These are phyloP conservation scores for Conticribra guillardii DNA, from an alignment of 108 stramenopile genomes.

Conservation along the genomic window DNA sequence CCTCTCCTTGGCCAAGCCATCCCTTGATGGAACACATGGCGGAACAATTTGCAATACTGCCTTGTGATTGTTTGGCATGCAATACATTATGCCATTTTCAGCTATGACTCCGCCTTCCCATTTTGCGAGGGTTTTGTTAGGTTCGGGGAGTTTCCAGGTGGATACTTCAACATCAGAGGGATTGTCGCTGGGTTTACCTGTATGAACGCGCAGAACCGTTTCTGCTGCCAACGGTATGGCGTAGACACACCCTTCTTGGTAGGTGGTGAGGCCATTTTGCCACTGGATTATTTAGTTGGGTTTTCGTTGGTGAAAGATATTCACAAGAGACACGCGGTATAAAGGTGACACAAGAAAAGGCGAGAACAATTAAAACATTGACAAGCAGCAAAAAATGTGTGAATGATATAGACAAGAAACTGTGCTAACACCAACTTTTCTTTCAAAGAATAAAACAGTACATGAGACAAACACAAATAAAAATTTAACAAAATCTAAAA, in stretches of 20 bases:
- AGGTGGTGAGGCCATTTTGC: slow-evolving; percentile 82
- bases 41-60: slow-evolving; percentile 81
- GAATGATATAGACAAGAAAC: no score
- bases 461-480: no score
- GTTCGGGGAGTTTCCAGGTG: slow-evolving; percentile 67
- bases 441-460: no score
- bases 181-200: slow-evolving; percentile 17
- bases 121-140: slow-evolving; percentile 64
- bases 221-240: slow-evolving; percentile 80
- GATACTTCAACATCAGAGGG: slow-evolving; percentile 56
- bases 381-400: no score
- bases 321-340: no score
- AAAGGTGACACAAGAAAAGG: no score
- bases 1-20: slow-evolving; percentile 30
- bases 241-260: slow-evolving; percentile 78
- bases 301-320: no score
- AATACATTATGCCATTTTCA: slow-evolving; percentile 71
- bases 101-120: slow-evolving; percentile 86
- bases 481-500: no score
- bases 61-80: slow-evolving; percentile 80
- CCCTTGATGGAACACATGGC: slow-evolving; percentile 41
- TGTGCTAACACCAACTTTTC: no score
- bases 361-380: no score
- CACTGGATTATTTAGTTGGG: slow-evolving; percentile 37
- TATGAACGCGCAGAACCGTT: slow-evolving; percentile 66